These are phyloP conservation scores for Fragaria nilgerrensis DNA, from an alignment of 306 rosid genomes.

Conservation along the genomic window DNA sequence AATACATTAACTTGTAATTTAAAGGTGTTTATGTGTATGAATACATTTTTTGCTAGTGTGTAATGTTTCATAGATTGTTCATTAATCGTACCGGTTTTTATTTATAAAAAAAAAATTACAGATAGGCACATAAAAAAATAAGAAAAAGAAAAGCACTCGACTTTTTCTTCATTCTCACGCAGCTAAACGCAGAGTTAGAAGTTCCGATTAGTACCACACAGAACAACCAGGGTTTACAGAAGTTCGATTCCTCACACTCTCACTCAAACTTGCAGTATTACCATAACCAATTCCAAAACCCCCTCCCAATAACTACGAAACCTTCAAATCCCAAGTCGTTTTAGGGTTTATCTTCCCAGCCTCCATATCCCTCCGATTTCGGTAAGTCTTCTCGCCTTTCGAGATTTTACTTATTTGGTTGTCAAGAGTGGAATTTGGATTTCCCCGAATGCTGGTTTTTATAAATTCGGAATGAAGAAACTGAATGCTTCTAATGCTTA, in stretches of 20 bases:
- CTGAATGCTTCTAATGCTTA: neutral
- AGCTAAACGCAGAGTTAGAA: neutral
- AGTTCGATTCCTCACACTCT: neutral
- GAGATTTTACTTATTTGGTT: neutral
- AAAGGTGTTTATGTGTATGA: too few relatives aligned
- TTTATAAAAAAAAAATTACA: too few relatives aligned
- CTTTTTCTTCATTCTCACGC: too few relatives aligned
- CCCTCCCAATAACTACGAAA: neutral
- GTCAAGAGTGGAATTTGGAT: neutral
- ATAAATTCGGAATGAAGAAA: neutral
- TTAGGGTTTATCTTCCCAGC: conserved; percentile 7
- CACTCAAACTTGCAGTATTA: neutral
- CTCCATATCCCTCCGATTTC: neutral
- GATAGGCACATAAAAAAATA: too few relatives aligned
- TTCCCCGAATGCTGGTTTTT: neutral
- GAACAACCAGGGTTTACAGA: neutral
- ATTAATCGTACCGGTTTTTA: too few relatives aligned
- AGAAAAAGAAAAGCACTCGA: too few relatives aligned
- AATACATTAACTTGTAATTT: too few relatives aligned
- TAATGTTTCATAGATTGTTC: too few relatives aligned
- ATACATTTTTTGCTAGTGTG: too few relatives aligned
- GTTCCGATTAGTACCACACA: neutral
- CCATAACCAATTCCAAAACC: neutral
- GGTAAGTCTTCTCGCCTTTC: neutral
- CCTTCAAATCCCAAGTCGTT: neutral